Evolutionary conservation across 1,284 basidiomycete genomes (phyloP).

Genomic region (Ganoderma lingzhi): DNA sequence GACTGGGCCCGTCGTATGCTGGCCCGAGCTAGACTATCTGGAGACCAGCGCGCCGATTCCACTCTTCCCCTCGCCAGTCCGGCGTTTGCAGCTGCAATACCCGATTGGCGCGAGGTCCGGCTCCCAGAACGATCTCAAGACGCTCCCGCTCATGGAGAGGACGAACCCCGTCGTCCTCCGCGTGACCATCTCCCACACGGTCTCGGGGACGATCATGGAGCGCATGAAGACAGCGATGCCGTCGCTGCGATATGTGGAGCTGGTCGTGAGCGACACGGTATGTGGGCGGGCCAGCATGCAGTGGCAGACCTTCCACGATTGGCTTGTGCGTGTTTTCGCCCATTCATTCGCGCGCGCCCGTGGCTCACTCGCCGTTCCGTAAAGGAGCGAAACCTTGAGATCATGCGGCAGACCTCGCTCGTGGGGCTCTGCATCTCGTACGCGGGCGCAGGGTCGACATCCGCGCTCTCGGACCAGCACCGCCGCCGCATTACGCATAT

Average conservation of each 20-base stretch:
- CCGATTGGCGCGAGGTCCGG: constrained; percentile 26
- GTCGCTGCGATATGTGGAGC: constrained; percentile 32
- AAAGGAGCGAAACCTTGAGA: constrained; percentile 30
- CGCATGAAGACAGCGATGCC: constrained; percentile 31
- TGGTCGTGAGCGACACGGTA: constrained; percentile 26
- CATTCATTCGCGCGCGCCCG: constrained; percentile 3
- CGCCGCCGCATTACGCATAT: constrained; percentile 18
- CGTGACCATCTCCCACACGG: constrained; percentile 27
- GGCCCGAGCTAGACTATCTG: constrained; percentile 35
- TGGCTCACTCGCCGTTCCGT: constrained; percentile 15
- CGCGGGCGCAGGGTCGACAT: constrained; percentile 18
- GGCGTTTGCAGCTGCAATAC: constrained; percentile 34
- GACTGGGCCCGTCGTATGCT: constrained; percentile 30
- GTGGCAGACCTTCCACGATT: constrained; percentile 25
- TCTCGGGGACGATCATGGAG: constrained; percentile 26
- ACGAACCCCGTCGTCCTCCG: constrained; percentile 34
- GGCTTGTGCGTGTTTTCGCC: constrained; percentile 29
- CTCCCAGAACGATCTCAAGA: constrained; percentile 32
- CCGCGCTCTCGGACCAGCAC: constrained; percentile 14
- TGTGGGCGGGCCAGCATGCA: constrained; percentile 17
- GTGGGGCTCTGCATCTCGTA: constrained; percentile 30
- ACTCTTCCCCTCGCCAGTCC: constrained; percentile 33
- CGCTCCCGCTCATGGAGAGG: constrained; percentile 32
- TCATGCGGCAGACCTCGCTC: constrained; percentile 29
- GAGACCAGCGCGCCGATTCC: constrained; percentile 35